Evolutionary conservation across 306 rosid genomes (phyloP).

Genomic region (Neltuma alba): DNA sequence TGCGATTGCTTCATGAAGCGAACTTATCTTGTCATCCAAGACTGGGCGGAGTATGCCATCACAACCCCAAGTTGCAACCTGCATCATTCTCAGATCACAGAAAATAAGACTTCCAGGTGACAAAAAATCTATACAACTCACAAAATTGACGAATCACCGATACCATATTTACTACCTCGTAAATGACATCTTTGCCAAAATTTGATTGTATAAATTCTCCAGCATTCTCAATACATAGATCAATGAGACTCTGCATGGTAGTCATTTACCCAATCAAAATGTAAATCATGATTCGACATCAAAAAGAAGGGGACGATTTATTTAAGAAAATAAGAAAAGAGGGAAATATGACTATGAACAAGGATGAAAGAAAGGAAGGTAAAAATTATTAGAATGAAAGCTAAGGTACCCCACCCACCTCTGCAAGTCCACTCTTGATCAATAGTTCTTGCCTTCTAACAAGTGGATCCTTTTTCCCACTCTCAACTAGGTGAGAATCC

Average conservation of each 20-base stretch:
- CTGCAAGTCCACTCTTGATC: constrained; percentile 91
- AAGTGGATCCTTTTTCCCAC: constrained; percentile 92
- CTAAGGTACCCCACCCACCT: constrained; percentile 73
- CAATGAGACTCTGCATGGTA: constrained; percentile 74
- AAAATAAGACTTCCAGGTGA: not conserved
- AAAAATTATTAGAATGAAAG: constrained; percentile 23
- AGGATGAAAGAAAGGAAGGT: constrained; percentile 18
- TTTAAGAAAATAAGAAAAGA: constrained; percentile 8
- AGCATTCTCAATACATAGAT: constrained; percentile 61
- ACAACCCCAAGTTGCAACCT: constrained; percentile 82
- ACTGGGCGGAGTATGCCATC: constrained; percentile 75
- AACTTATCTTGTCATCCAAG: constrained; percentile 66
- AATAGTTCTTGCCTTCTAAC: constrained; percentile 86
- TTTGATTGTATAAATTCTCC: constrained; percentile 79
- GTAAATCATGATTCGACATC: constrained; percentile 3
- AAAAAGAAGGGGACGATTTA: not conserved
- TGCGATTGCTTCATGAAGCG: constrained; percentile 70
- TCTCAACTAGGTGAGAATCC: constrained; percentile 54
- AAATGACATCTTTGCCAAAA: constrained; percentile 85
- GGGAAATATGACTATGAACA: constrained; percentile 10
- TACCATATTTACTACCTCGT: constrained; percentile 63
- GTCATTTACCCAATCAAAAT: constrained; percentile 13
- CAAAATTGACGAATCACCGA: constrained; percentile 6
- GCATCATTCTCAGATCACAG: constrained; percentile 28
- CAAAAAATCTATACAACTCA: not conserved